Evolutionary conservation across 805 yeast genomes (phyloP).

Genomic region (Barnettozyma sp.): DNA sequence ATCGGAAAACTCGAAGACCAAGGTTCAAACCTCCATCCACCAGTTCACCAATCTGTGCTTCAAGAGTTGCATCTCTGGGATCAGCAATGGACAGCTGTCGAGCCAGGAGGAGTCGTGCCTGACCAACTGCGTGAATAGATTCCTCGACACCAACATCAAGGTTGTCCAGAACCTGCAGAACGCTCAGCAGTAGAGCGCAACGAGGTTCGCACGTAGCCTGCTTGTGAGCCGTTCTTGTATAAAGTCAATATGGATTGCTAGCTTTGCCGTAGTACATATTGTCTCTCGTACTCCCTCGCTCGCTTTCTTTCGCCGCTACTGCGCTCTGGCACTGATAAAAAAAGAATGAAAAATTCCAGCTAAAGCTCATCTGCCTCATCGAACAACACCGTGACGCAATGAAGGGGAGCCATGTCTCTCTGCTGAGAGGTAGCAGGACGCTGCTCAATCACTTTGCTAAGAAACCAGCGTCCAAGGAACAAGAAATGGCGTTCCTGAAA

Average conservation of each 20-base stretch:
- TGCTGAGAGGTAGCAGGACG: not conserved
- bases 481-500: constrained; percentile 3
- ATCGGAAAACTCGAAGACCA: constrained; percentile 77
- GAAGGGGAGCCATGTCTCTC: constrained; percentile 1
- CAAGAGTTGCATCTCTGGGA: constrained; percentile 63
- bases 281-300: too few species aligned
- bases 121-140: constrained; percentile 75
- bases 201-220: too few species aligned
- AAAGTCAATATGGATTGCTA: not conserved
- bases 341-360: too few species aligned
- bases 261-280: too few species aligned
- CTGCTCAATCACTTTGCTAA: constrained; percentile 4
- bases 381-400: constrained; percentile 1
- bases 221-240: too few species aligned
- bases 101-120: constrained; percentile 64
- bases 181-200: constrained; percentile 15
- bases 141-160: constrained; percentile 79
- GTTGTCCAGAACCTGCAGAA: constrained; percentile 48
- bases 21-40: constrained; percentile 82
- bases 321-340: too few species aligned
- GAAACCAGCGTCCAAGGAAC: constrained; percentile 4
- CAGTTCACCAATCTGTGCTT: constrained; percentile 86
- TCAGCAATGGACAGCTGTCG: constrained; percentile 43
- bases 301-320: too few species aligned
- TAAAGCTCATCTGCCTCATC: not conserved